Evolutionary conservation across 73 alveolate genomes (phyloP), one percentile per base, ranked within the genome.

Genomic region (Paramecium sonneborni): DNA sequence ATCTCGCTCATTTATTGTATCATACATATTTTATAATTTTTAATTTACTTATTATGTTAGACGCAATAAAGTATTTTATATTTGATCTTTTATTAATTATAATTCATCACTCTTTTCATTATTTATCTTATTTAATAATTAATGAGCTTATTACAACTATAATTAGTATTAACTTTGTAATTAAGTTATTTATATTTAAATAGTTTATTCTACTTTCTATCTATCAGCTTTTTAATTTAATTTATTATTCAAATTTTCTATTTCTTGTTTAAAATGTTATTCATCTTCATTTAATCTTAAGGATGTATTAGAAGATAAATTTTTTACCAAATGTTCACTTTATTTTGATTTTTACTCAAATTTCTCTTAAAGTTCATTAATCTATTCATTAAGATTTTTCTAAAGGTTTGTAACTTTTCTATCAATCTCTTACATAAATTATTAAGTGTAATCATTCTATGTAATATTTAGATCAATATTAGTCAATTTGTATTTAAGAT

Each of bases 221-320:
- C 55, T 39, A 20, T 79, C 90, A 3, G 55, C 48, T 44, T 79
- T 79, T 9, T 3, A 9, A 30, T 39, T 14, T 18, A 79, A 24
- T 79, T 79, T 79, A 0, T 20, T 2, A 12, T 43, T 43, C 18
- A 79, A 30, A 34, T 14, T 79, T 6, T 79, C 90, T 0, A 79
- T 21, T 28, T 79, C 90, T 11, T 32, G 28, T 46, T 79, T 79
- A n/a, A 79, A 79, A 79, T 79, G 55, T 1, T 57, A 21, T 79
- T 79, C 90, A 79, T 79, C 90, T 44, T 79, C 90, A 43, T 39
- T 79, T 26, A 79, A 30, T 79, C 90, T 79, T 18, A 79, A 2
- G 5, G 23, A 23, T 43, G 52, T 39, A 23, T 79, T 79, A 10
- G 90, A 24, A n/a, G 44, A 79, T 46, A 79, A 46, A 43, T 79